These are phyloP conservation scores for Lentinus polychrous DNA, from an alignment of 1,284 basidiomycete genomes.

Conservation along the genomic window DNA sequence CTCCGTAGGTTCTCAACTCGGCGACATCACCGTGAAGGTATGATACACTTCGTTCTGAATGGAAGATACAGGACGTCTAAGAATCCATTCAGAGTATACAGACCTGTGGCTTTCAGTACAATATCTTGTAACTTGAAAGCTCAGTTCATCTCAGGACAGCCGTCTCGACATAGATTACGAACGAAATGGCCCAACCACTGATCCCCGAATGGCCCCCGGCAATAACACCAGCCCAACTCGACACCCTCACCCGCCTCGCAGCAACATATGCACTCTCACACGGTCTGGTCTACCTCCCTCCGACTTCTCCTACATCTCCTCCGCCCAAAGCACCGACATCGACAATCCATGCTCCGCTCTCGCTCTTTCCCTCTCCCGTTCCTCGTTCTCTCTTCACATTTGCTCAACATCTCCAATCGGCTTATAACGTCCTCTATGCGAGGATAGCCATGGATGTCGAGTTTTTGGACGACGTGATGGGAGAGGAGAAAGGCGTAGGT, in stretches of 20 bases:
- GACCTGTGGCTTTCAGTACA: too few species aligned
- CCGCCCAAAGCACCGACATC: slow-evolving; percentile 53
- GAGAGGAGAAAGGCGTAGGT: slow-evolving; percentile 65
- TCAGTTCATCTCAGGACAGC: too few species aligned
- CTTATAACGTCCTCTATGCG: slow-evolving; percentile 86
- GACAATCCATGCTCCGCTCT: slow-evolving; percentile 73
- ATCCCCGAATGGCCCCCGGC: slow-evolving; percentile 61
- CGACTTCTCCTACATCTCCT: slow-evolving; percentile 31
- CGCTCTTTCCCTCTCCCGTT: slow-evolving; percentile 60
- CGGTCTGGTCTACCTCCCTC: slow-evolving; percentile 79
- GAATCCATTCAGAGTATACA: too few species aligned
- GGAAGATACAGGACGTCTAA: too few species aligned
- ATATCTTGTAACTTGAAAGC: too few species aligned
- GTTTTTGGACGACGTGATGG: slow-evolving; percentile 84
- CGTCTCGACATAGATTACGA: too few species aligned
- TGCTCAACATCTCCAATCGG: slow-evolving; percentile 63
- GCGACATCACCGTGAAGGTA: too few species aligned
- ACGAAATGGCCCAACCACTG: not conserved
- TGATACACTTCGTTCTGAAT: too few species aligned
- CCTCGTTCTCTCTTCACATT: slow-evolving; percentile 68
- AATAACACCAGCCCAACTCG: slow-evolving; percentile 51
- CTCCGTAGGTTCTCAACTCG: too few species aligned
- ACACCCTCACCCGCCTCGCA: slow-evolving; percentile 56
- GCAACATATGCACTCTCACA: slow-evolving; percentile 83
- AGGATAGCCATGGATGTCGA: slow-evolving; percentile 73